Base-by-base conservation (phyloP, 2,329 filamentous ascomycete genomes). In the Madurella fahalii region DNA sequence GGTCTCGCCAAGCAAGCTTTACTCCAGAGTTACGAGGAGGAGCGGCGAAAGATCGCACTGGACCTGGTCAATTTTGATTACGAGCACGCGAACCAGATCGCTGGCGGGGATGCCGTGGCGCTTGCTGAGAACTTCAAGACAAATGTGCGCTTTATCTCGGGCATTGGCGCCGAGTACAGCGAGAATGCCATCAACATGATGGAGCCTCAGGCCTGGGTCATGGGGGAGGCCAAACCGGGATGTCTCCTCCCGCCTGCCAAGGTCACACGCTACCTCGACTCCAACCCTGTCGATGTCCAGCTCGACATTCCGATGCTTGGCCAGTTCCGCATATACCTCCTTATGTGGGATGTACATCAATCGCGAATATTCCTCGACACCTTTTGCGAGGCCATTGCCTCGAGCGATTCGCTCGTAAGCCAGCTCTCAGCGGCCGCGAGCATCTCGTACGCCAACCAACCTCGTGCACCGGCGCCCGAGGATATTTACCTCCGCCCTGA, bases 231-330 rank as follows among this genome's bases (percentile, higher is more conserved):
- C 45, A 76, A 75, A 57, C 78, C 79, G 3, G 80, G 80, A 8
- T 80, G 77, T 47, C 72, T 81, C 18, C 74, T 88, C 25, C 79
- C 84, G 2, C 87, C 87, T 2, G 84, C 84, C 40, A 87, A 83
- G 69, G 86, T 86, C 16, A 87, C 85, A 0, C 80, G 88, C 30
- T 90, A 86, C 65, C 80, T 90, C 49, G 88, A 92, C 69, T 84
- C 87, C 3, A 92, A 91, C 63, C 87, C 87, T 0, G 82, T 92
- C 41, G 85, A 91, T 62, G 74, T 91, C 30, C 86, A 92, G 66
- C 81, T 90, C 5, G 88, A 91, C 64, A 88, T 91, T 43, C 88
- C 88, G 1, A 81, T 90, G 69, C 74, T 91, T 5, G 85, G 87
- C 25, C 88, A 92, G 65, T 92, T 91, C 73, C 80, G 86, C 47